Percentiles rank a stretch among this genome's conserved stretches.
Evolutionary conservation across 441 rosid species (phyloP).

Genomic region (Arabidopsis lyrata): DNA sequence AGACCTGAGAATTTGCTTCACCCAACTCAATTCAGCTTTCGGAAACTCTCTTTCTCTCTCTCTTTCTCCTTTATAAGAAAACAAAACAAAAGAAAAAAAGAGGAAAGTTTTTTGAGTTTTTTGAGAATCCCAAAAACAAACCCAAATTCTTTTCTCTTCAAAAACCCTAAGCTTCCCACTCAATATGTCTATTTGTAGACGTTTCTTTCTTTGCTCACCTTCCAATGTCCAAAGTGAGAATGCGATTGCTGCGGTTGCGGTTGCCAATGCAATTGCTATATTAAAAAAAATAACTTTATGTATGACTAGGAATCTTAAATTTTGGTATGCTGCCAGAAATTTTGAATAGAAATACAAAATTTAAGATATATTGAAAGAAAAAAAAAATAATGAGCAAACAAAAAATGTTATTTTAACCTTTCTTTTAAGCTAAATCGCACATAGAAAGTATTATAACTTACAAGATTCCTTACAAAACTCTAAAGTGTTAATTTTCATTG

Average conservation of each 20-base stretch:
- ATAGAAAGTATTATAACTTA: not conserved
- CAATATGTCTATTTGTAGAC: conserved; percentile 44
- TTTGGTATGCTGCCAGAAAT: conserved; percentile 3
- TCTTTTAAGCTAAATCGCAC: not conserved
- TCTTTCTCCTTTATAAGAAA: conserved; percentile 39
- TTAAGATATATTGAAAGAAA: not conserved
- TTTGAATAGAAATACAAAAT: not conserved
- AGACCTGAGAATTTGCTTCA: conserved; percentile 48
- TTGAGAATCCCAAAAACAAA: conserved; percentile 45
- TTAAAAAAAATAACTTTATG: not conserved
- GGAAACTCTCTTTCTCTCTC: conserved; percentile 37
- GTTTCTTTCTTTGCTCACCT: conserved; percentile 46
- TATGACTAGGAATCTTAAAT: not conserved
- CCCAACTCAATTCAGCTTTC: conserved; percentile 49
- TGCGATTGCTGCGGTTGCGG: conserved; percentile 29
- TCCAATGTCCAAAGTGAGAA: conserved; percentile 24
- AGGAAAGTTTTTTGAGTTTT: conserved; percentile 1
- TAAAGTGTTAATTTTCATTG: not conserved
- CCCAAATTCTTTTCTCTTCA: conserved; percentile 41
- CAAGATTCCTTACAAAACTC: not conserved
- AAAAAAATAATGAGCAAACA: too few relatives aligned
- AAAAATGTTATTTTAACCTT: not conserved
- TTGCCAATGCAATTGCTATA: conserved; percentile 3
- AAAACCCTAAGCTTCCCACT: conserved; percentile 48
- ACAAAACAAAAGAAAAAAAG: conserved; percentile 31